These are phyloP conservation scores for Aureobasidium leucospermi DNA, from an alignment of 2,329 filamentous ascomycete species.

Conservation along the genomic window DNA sequence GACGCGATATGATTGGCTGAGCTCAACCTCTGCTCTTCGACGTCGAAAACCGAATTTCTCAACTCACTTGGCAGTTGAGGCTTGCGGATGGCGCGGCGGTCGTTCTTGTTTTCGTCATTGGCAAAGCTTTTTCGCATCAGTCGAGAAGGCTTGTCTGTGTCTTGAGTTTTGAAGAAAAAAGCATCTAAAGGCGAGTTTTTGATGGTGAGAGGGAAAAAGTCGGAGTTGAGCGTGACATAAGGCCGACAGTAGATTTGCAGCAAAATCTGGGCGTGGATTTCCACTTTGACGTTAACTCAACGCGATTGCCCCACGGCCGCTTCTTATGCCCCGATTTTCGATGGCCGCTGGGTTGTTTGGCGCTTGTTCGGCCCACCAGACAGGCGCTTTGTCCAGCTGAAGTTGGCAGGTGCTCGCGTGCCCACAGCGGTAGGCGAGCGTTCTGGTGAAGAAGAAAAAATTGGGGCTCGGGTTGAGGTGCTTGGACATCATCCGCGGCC, in stretches of 20 bases:
- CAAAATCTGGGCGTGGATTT: neutral
- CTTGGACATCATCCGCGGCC: neutral
- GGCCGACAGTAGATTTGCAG: neutral
- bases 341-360: slow-evolving; percentile 6
- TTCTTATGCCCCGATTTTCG: neutral
- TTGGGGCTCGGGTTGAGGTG: slow-evolving; percentile 3
- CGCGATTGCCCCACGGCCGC: slow-evolving; percentile 8
- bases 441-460: slow-evolving; percentile 5
- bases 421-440: neutral
- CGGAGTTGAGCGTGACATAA: neutral
- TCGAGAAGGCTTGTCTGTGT: neutral
- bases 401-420: slow-evolving; percentile 12
- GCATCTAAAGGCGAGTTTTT: neutral
- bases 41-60: neutral
- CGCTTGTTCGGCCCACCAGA: slow-evolving; percentile 9
- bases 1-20: neutral
- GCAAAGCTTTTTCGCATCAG: slow-evolving; percentile 2
- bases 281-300: slow-evolving; percentile 5
- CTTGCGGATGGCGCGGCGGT: neutral
- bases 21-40: neutral
- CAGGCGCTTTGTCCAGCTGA: slow-evolving; percentile 4
- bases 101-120: neutral
- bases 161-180: neutral
- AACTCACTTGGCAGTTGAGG: slow-evolving; percentile 10
- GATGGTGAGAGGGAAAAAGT: neutral